Conservation (phyloP, 768 basidiomycete species). For the Termitomyces sp. region DNA sequence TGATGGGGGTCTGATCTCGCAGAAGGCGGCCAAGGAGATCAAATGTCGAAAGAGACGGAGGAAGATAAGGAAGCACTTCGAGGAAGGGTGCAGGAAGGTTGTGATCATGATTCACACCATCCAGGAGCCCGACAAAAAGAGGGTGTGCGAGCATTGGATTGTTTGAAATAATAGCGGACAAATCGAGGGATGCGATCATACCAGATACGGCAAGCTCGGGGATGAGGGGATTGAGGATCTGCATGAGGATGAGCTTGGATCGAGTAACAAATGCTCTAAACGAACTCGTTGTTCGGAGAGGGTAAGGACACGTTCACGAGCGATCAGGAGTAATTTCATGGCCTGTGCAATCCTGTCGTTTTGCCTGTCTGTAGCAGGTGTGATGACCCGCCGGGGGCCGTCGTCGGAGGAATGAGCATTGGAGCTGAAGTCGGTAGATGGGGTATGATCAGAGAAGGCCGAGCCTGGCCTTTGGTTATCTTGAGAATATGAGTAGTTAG, state of each 20-base stretch:
- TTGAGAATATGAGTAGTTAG: constrained; percentile 38
- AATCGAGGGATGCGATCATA: constrained; percentile 63
- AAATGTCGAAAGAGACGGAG: constrained; percentile 68
- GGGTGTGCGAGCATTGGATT: constrained; percentile 70
- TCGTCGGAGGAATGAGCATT: constrained; percentile 9
- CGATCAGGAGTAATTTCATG: constrained; percentile 63
- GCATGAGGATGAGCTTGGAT: constrained; percentile 4
- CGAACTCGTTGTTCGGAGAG: constrained; percentile 71
- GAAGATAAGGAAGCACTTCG: constrained; percentile 57
- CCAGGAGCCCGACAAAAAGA: constrained; percentile 54
- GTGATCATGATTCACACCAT: constrained; percentile 25
- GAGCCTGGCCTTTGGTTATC: constrained; percentile 27
- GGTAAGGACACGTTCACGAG: constrained; percentile 66
- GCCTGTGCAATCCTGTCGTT: constrained; percentile 56
- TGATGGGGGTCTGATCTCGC: constrained; percentile 49
- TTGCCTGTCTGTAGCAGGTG: constrained; percentile 47
- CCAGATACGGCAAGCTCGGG: constrained; percentile 37
- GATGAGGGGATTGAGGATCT: constrained; percentile 51
- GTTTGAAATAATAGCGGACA: constrained; percentile 57
- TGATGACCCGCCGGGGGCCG: constrained; percentile 21
- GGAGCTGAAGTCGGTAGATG: constrained; percentile 11
- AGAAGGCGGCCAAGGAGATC: constrained; percentile 68
- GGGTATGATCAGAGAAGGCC: constrained; percentile 33
- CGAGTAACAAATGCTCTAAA: constrained; percentile 1
- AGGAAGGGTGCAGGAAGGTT: constrained; percentile 46